Base-by-base conservation (phyloP, 768 basidiomycete species). In the Serendipita indica region DNA sequence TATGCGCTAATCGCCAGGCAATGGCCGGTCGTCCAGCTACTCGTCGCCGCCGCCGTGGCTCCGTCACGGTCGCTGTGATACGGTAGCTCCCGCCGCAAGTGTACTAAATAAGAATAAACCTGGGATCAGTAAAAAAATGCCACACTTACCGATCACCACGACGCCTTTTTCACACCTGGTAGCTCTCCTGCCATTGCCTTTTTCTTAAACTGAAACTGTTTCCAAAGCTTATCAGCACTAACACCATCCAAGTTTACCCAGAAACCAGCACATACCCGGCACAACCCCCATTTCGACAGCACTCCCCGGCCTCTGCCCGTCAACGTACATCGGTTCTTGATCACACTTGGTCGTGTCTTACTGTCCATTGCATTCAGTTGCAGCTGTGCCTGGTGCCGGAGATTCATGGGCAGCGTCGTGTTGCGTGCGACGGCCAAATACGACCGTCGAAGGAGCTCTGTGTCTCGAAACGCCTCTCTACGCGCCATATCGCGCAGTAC, bases 361-460 rank as follows among this genome's bases (percentile, higher is more conserved):
- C 80, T 78, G 52, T 79, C 83, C 65, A 96, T 89, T 3, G 83
- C 81, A 71, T 94, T 94, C 54, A 96, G 75, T 67, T 96, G 91
- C 61, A 98, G 73, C 69, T 96, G 92, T 14, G 94, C 94, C 64
- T 92, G 88, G 69, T 92, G 88, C 59, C 94, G 86, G 46, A 97
- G 79, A 67, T 88, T 83, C 2, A 89, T 76, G 14, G 91, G 83
- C n/a, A 97, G 72, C 1, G 84, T 80, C 68, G 88, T 82, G 72
- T 98, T 97, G 61, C 94, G 80, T 22, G 93, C 91, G 64, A 97
- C 86, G 71, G 83, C 91, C 54, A 97, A 81, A 70, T 94, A 93
- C 0, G 94, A 93, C 43, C 89, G 77, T 18, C 93, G 83, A 28
- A 83, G 74, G 46, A 94, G 75, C 69, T 98, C 94, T 67, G 83